Base-by-base conservation (phyloP, 2,329 filamentous ascomycete genomes). In the Apiospora rasikravindrae region DNA sequence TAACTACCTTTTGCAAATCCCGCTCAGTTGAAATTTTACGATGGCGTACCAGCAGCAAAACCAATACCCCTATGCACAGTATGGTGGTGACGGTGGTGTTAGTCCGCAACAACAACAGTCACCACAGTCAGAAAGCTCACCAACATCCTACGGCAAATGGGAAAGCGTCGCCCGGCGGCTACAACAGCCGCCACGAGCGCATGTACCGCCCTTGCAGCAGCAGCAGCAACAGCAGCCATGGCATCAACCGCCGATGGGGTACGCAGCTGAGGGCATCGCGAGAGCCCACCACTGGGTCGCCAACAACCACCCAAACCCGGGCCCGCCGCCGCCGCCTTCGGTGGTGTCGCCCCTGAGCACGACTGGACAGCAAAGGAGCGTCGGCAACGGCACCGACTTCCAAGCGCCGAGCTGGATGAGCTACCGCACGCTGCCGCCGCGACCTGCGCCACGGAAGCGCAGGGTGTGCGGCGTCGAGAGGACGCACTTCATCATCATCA, bases 401-500 rank as follows among this genome's bases (percentile, higher is more conserved):
- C 45, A 49, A 22, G 2, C 47, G 61, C 37, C 64, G 37, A 22
- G 53, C 67, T 47, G 51, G 72, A 37, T 64, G 73, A 71, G 71
- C 69, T 47, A 45, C 69, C n/a, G 71, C 72, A 14, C 61, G 51
- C 37, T 73, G 1, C 69, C 66, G 33, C 69, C 29, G 33, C 42
- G 61, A 47, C 67, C 73, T 1, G 53, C 5, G 33, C 5, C 2
- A 26, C 22, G n/a, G 57, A 8, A 10, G 24, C 22, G 24, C 51
- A 72, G 73, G 71, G 76, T 82, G 26, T 81, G 78, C 42, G 81
- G 81, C 10, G 69, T 82, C 49, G 77, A 73, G 71, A 75, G 74
- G 68, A 74, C 74, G 16, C 53, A 72, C 2, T 81, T 81, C 61
- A 80, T 78, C 76, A 70, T 79, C 8, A 70, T 80, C 6, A 29